phyloP scores from a whole-genome alignment of 1,284 basidiomycete genomes.

The Rhodotorula glutinis region DNA sequence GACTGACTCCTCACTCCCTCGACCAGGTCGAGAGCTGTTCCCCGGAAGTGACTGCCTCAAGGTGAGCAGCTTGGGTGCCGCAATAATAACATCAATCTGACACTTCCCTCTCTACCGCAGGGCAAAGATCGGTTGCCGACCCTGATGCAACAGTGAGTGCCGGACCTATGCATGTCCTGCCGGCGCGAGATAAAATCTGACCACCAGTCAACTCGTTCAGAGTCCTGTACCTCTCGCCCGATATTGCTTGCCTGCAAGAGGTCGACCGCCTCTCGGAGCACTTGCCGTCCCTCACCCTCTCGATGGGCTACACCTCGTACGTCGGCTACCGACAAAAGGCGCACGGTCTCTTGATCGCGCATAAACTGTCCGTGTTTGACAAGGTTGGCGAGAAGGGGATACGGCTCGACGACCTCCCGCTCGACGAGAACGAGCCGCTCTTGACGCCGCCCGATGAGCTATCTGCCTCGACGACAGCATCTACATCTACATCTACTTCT shows the following conservation, averaged over 20 bases:
- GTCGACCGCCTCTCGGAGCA: conserved; percentile 49
- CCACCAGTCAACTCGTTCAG: not conserved
- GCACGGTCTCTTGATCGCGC: conserved; percentile 42
- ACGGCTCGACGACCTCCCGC: conserved; percentile 37
- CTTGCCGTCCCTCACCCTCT: conserved; percentile 30
- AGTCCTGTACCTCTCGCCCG: conserved; percentile 46
- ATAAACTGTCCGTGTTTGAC: conserved; percentile 26
- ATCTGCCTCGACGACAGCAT: not conserved
- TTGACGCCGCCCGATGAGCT: not conserved
- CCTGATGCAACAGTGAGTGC: conserved; percentile 42
- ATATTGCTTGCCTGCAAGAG: conserved; percentile 51
- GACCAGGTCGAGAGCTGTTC: conserved; percentile 46
- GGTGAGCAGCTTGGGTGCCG: not conserved
- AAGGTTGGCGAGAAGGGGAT: conserved; percentile 36
- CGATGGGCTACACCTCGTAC: conserved; percentile 31
- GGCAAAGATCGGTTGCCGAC: conserved; percentile 34
- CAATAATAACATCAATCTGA: no score
- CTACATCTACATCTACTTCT: not conserved
- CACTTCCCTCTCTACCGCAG: not conserved
- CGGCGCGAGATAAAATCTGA: not conserved
- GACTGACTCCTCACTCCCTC: not conserved
- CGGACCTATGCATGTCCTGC: conserved; percentile 7
- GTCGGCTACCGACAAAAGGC: conserved; percentile 41
- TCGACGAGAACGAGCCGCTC: conserved; percentile 15
- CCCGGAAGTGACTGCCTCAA: conserved; percentile 50